Evolutionary conservation across 2,329 filamentous ascomycete species (phyloP).

Genomic region (Nakataea oryzae): DNA sequence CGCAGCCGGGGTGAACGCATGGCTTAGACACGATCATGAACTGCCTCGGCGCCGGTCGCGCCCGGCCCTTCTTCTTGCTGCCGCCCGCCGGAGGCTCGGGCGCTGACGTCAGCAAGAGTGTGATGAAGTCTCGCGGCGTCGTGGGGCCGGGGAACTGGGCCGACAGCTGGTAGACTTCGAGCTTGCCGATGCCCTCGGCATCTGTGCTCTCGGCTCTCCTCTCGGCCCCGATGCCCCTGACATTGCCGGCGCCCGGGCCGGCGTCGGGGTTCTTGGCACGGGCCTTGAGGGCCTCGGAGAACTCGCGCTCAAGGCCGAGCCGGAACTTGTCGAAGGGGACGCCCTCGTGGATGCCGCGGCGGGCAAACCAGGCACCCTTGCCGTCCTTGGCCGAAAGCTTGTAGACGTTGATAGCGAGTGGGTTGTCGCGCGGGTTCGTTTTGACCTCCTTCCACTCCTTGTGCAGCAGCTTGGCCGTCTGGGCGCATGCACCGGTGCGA

Average conservation of each 20-base stretch:
- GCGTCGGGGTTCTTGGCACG: slow-evolving; percentile 30
- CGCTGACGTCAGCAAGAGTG: slow-evolving; percentile 52
- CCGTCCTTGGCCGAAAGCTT: slow-evolving; percentile 72
- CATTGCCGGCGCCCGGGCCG: slow-evolving; percentile 60
- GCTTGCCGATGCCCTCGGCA: slow-evolving; percentile 46
- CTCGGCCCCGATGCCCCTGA: slow-evolving; percentile 80
- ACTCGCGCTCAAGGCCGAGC: slow-evolving; percentile 66
- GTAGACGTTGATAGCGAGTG: slow-evolving; percentile 66
- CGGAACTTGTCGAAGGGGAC: slow-evolving; percentile 70
- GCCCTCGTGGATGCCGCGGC: slow-evolving; percentile 72
- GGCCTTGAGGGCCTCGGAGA: slow-evolving; percentile 64
- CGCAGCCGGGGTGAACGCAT: slow-evolving; percentile 64
- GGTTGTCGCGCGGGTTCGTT: slow-evolving; percentile 60
- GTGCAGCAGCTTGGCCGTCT: slow-evolving; percentile 46
- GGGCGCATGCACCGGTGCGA: slow-evolving; percentile 20
- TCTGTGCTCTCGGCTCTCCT: slow-evolving; percentile 54
- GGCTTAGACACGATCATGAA: slow-evolving; percentile 86
- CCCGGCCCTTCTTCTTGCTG: slow-evolving; percentile 9
- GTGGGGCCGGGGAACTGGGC: slow-evolving; percentile 87
- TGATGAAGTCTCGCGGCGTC: slow-evolving; percentile 79
- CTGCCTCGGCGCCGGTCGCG: slow-evolving; percentile 48
- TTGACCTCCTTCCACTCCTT: slow-evolving; percentile 85
- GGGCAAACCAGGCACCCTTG: slow-evolving; percentile 80
- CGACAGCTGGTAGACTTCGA: slow-evolving; percentile 75
- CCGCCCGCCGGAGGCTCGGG: not conserved